A percentile compares a stretch with the other conserved stretches of the same genome.
These are phyloP conservation scores for Alternaria consortialis DNA, from an alignment of 2,329 filamentous ascomycete species.

Conservation along the genomic window DNA sequence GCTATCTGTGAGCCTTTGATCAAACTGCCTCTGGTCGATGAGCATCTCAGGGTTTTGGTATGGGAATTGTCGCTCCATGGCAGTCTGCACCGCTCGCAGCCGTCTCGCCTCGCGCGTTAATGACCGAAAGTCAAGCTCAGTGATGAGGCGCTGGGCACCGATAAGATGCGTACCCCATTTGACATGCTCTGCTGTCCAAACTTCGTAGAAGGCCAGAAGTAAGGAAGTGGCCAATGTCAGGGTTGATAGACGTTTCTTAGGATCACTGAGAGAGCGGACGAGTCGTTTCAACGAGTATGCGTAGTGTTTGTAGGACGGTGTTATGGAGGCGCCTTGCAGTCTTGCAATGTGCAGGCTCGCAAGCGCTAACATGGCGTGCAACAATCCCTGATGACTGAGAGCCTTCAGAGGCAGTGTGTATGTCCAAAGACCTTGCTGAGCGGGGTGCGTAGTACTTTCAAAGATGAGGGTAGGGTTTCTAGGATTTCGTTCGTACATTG, in stretches of 20 bases:
- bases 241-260: constrained; percentile 75
- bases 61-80: constrained; percentile 50
- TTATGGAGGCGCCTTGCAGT: constrained; percentile 75
- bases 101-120: constrained; percentile 77
- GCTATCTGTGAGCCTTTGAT: constrained; percentile 58
- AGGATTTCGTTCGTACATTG: constrained; percentile 84
- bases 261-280: constrained; percentile 75
- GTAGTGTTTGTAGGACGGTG: constrained; percentile 90
- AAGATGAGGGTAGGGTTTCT: constrained; percentile 75
- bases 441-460: constrained; percentile 52
- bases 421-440: constrained; percentile 62
- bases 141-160: constrained; percentile 81
- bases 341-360: constrained; percentile 88
- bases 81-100: constrained; percentile 63
- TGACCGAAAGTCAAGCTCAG: constrained; percentile 79
- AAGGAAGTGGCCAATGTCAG: constrained; percentile 89
- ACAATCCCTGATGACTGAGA: constrained; percentile 81
- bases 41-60: constrained; percentile 44
- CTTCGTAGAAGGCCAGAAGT: constrained; percentile 89
- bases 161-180: constrained; percentile 96
- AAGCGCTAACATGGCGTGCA: constrained; percentile 90
- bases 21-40: constrained; percentile 40
- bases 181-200: constrained; percentile 91
- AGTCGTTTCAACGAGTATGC: constrained; percentile 83
- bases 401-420: constrained; percentile 83